A percentile compares a stretch with the other conserved stretches of the same genome.
Conservation (phyloP, 768 basidiomycete species). For the Tricholoma furcatifolium region DNA sequence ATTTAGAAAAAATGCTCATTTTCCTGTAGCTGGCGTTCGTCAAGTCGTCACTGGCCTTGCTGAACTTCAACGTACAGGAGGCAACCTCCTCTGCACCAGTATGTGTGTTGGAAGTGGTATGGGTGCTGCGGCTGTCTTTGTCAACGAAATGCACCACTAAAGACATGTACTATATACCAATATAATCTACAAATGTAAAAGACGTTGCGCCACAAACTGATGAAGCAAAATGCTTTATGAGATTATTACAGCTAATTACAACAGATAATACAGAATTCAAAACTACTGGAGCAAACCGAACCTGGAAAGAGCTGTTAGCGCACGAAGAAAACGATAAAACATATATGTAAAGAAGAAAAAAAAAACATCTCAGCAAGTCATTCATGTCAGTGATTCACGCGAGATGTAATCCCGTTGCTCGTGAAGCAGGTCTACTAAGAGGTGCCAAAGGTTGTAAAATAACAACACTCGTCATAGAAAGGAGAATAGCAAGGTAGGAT, state of each 20-base stretch:
- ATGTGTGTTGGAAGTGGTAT: slow-evolving; percentile 83
- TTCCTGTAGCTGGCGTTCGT: slow-evolving; percentile 66
- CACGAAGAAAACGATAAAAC: background rate
- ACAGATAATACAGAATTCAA: background rate
- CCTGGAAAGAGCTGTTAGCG: slow-evolving; percentile 1
- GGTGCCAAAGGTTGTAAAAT: slow-evolving; percentile 75
- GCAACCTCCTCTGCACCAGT: slow-evolving; percentile 75
- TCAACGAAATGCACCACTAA: slow-evolving; percentile 54
- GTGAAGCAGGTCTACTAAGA: slow-evolving; percentile 82
- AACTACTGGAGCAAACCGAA: background rate
- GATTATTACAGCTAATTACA: background rate
- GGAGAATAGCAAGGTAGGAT: slow-evolving; percentile 12
- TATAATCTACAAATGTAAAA: background rate
- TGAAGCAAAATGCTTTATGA: background rate
- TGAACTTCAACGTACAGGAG: slow-evolving; percentile 69
- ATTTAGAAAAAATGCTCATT: slow-evolving; percentile 12
- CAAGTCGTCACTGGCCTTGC: slow-evolving; percentile 89
- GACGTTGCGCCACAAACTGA: background rate
- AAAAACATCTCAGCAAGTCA: slow-evolving; percentile 74
- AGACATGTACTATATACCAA: background rate
- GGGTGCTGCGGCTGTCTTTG: slow-evolving; percentile 82
- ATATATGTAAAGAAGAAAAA: slow-evolving; percentile 25
- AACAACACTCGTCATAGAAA: slow-evolving; percentile 82
- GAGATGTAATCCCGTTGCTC: slow-evolving; percentile 27
- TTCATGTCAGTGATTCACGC: slow-evolving; percentile 78